Percentiles rank a stretch among this genome's conserved stretches.
Evolutionary conservation across 306 rosid genomes (phyloP).

Genomic region (Neltuma alba): DNA sequence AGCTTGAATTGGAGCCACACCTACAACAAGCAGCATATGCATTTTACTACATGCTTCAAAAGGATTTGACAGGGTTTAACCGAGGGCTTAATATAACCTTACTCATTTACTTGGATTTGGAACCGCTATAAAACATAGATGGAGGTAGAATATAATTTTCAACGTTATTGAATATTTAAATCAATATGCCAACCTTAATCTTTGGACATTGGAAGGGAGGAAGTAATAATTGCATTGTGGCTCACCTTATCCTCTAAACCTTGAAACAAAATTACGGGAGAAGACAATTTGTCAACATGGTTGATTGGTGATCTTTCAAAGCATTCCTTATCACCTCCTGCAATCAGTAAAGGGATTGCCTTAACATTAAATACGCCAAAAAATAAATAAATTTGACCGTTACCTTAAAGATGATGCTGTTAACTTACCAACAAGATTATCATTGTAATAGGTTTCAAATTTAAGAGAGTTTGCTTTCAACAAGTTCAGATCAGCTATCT

Average conservation of each 20-base stretch:
- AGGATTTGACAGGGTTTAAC: not conserved
- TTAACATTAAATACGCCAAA: slow-evolving; percentile 12
- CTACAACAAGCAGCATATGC: slow-evolving; percentile 42
- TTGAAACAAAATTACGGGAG: slow-evolving; percentile 89
- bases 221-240: slow-evolving; percentile 1
- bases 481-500: slow-evolving; percentile 79
- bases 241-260: slow-evolving; percentile 95
- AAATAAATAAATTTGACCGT: not conserved
- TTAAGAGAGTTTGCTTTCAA: slow-evolving; percentile 84
- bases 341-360: slow-evolving; percentile 37
- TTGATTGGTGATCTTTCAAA: slow-evolving; percentile 85
- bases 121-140: not conserved
- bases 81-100: not conserved
- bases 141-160: not conserved
- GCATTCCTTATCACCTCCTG: slow-evolving; percentile 71
- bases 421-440: slow-evolving; percentile 75
- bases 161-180: not conserved
- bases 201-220: not conserved
- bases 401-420: slow-evolving; percentile 11
- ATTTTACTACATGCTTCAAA: not conserved
- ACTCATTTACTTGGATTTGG: not conserved
- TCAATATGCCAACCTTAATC: not conserved
- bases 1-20: slow-evolving; percentile 89
- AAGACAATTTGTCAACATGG: slow-evolving; percentile 75
- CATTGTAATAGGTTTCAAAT: slow-evolving; percentile 81